Percentiles rank a stretch among this genome's conserved stretches.
Conservation (phyloP, 2,329 filamentous ascomycete genomes). For the Botrytis fragariae region DNA sequence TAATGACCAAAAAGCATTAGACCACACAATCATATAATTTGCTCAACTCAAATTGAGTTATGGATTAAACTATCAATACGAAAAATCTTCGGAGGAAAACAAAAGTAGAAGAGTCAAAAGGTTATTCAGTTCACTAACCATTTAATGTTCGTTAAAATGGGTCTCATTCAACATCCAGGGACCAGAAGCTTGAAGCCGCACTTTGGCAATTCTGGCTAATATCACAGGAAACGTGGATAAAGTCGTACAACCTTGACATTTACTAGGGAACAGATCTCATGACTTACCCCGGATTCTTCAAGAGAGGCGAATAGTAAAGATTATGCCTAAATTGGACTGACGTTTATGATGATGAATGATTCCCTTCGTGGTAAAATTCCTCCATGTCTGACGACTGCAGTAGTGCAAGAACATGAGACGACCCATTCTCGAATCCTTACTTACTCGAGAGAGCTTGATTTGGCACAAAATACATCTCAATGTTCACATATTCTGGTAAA, state of each 20-base stretch:
- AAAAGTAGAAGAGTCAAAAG: background rate
- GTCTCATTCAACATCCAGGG: background rate
- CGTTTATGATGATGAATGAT: background rate
- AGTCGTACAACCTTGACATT: slow-evolving; percentile 3
- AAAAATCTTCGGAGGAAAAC: background rate
- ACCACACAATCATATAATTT: background rate
- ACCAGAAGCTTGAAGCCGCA: background rate
- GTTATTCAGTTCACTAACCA: background rate
- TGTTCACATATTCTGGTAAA: background rate
- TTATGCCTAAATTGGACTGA: background rate
- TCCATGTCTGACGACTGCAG: background rate
- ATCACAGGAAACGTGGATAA: slow-evolving; percentile 9
- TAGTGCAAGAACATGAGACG: background rate
- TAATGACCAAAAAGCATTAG: background rate
- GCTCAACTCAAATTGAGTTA: background rate
- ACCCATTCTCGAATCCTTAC: background rate
- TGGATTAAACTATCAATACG: background rate
- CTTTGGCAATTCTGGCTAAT: slow-evolving; percentile 12
- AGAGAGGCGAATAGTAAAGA: background rate
- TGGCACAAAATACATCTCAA: background rate
- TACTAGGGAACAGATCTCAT: background rate
- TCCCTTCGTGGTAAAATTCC: slow-evolving; percentile 12
- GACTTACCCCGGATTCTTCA: slow-evolving; percentile 18
- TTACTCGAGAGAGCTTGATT: background rate
- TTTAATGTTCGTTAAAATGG: background rate